A percentile compares a stretch with the other conserved stretches of the same genome.
phyloP scores from a whole-genome alignment of 2,329 filamentous ascomycete species.

The Teratosphaeria nubilosa region DNA sequence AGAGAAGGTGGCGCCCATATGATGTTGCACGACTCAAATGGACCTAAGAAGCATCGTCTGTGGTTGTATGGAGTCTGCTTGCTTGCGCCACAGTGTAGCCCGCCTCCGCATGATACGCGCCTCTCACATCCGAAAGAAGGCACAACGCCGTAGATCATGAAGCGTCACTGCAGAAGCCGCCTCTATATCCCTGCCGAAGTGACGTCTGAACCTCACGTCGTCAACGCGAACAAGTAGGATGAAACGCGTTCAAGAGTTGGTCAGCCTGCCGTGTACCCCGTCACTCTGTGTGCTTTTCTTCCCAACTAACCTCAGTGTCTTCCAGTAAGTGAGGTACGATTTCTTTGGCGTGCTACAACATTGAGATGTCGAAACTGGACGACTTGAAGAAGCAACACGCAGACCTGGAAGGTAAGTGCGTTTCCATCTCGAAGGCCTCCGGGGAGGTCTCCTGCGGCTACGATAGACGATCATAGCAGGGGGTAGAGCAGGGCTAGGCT shows the following conservation, averaged over 20 bases:
- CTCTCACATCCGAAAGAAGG: not conserved
- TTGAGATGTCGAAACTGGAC: slow-evolving; percentile 1
- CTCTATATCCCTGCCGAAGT: not conserved
- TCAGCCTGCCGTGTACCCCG: not conserved
- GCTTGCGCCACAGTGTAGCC: not conserved
- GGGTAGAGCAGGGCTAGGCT: not conserved
- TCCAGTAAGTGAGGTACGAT: not conserved
- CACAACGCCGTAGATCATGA: not conserved
- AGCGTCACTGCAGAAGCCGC: not conserved
- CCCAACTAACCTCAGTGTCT: not conserved
- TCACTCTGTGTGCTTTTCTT: not conserved
- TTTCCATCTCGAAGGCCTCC: too few species aligned
- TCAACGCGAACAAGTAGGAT: not conserved
- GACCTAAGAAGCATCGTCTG: too few species aligned
- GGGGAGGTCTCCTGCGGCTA: not conserved
- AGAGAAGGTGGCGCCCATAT: too few species aligned
- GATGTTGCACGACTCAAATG: too few species aligned
- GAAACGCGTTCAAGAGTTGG: not conserved
- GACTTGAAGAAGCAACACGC: slow-evolving; percentile 2
- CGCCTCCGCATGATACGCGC: not conserved
- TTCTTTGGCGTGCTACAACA: not conserved
- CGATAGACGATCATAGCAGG: not conserved
- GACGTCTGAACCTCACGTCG: not conserved
- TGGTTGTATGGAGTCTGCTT: not conserved
- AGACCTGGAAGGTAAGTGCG: slow-evolving; percentile 2